Base-by-base conservation (phyloP, 345 rosid species). In the Syzygium aromaticum region DNA sequence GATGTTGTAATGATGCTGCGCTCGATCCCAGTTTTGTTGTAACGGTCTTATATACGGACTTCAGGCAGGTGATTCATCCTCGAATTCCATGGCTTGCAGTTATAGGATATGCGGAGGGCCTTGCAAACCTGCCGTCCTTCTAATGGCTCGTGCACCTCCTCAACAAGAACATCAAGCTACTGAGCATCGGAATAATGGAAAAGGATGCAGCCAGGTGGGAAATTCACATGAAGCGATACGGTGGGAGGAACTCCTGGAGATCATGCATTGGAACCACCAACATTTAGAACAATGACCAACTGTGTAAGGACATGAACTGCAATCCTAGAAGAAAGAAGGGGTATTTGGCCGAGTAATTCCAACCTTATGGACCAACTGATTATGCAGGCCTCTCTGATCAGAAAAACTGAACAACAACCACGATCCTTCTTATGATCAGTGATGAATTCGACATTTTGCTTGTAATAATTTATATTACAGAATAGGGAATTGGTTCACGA, bases 221-320 rank as follows among this genome's bases (percentile, higher is more conserved):
- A 80, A 67, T 6, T 33, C 86, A 57, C 90, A 64, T 91, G 86
- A 91, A 86, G 73, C 86, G 33, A n/a, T 85, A 86, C 5, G 25
- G 49, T 0, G 85, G 89, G 7, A 83, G 87, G 63, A 33, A 67
- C 46, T 89, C 38, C 51, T 38, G 88, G 77, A 91, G 89, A 84
- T 88, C 91, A 10, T 90, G 91, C 16, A 80, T 88, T 46, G 85
- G 88, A 27, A 43, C 80, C 52, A 51, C 86, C 7, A 86, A 89
- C 54, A 91, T 89, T 64, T 88, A 90, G 90, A 85, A 89, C 88
- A 87, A 52, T 84, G 92, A 88, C 84, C 91, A 90, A 54, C 86
- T 91, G 30, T 92, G 94, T 91, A 91, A 87, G 86, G 93, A 92
- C 88, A 89, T 91, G 90, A 89, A 90, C 59, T 89, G 87, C 85